phyloP scores from a whole-genome alignment of 208 protist genomes.

The Acanthamoeba sp. region DNA sequence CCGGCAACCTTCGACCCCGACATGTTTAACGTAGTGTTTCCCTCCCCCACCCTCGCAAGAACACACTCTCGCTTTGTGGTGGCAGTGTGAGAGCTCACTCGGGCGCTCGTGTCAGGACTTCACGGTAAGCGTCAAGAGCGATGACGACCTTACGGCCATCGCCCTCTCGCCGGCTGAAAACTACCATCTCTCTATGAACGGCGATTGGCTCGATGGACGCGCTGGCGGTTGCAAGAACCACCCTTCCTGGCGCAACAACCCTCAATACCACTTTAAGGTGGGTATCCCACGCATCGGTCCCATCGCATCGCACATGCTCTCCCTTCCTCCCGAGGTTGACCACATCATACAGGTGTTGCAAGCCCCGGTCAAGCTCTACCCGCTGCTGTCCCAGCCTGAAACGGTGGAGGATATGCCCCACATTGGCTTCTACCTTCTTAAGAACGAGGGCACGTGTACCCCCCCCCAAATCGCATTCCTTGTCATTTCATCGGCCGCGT shows the following conservation, averaged over 20 bases:
- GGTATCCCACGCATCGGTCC: too few species aligned
- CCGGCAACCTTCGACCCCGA: conserved; percentile 55
- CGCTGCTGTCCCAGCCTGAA: conserved; percentile 57
- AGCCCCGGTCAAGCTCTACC: conserved; percentile 37
- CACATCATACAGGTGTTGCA: not conserved
- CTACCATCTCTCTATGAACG: not conserved
- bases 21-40: not conserved
- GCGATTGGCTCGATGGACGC: not conserved
- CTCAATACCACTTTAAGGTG: conserved; percentile 55
- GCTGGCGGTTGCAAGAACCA: conserved; percentile 67
- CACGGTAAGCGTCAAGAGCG: not conserved
- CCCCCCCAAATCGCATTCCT: too few species aligned
- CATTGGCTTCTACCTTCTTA: conserved; percentile 64
- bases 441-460: conserved; percentile 31
- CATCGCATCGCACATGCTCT: not conserved
- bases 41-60: not conserved
- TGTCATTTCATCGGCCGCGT: too few species aligned
- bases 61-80: not conserved
- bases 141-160: conserved; percentile 23
- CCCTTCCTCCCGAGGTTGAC: not conserved
- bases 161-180: not conserved
- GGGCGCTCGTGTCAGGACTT: not conserved
- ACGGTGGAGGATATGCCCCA: not conserved
- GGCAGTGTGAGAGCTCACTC: not conserved
- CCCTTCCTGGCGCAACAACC: conserved; percentile 60